Conservation (phyloP, 163 green algal species). For the Scenedesmus sp. region DNA sequence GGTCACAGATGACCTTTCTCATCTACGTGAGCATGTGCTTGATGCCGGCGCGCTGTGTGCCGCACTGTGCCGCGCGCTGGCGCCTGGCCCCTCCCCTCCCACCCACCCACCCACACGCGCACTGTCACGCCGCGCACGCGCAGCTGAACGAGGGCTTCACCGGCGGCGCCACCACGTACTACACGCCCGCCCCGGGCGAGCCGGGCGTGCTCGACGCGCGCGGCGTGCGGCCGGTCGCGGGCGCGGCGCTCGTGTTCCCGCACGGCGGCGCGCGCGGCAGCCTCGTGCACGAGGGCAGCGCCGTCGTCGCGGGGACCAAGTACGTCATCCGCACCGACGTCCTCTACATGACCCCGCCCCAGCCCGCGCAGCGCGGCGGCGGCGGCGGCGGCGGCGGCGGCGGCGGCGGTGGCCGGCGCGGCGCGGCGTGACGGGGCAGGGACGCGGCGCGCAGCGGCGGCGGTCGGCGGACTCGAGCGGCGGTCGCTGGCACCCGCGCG, state of each 20-base stretch:
- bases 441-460: neutral
- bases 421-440: too few relatives aligned
- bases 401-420: conserved; percentile 6
- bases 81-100: too few relatives aligned
- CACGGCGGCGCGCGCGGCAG: conserved; percentile 60
- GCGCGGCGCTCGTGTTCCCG: conserved; percentile 67
- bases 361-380: neutral
- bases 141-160: conserved; percentile 69
- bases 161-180: conserved; percentile 65
- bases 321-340: conserved; percentile 70
- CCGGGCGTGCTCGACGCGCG: conserved; percentile 49
- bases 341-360: conserved; percentile 59
- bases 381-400: conserved; percentile 5
- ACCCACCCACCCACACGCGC: too few relatives aligned
- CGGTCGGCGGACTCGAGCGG: neutral
- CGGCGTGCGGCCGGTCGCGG: conserved; percentile 52
- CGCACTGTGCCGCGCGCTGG: too few relatives aligned
- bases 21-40: too few relatives aligned
- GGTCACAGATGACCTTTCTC: conserved; percentile 61
- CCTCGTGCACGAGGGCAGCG: conserved; percentile 68
- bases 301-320: conserved; percentile 60
- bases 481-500: neutral
- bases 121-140: too few relatives aligned
- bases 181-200: conserved; percentile 41
- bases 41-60: too few relatives aligned